phyloP scores from a whole-genome alignment of 345 rosid genomes.

The Eucalyptus pumila region DNA sequence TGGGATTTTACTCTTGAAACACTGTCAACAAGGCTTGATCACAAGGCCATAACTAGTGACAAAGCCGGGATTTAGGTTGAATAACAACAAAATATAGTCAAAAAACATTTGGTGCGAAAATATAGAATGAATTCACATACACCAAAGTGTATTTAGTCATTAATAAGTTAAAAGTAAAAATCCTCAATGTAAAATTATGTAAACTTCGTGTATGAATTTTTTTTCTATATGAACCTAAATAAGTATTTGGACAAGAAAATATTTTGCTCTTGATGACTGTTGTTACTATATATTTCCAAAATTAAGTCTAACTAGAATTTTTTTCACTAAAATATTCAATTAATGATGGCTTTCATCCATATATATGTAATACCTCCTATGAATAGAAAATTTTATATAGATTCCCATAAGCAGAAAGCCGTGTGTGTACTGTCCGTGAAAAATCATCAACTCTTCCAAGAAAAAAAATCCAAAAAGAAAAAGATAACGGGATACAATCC shows the following conservation, averaged over 20 bases:
- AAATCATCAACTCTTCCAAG: no score
- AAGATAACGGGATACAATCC: no score
- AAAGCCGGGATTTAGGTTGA: accelerated
- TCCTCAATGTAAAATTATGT: not conserved
- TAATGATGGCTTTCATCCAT: not conserved
- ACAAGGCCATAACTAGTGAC: accelerated
- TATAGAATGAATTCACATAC: not conserved
- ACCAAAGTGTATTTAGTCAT: not conserved
- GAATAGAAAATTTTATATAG: no score
- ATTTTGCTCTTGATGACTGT: not conserved
- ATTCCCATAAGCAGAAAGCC: no score
- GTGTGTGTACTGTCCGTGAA: no score
- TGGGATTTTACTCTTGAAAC: not conserved
- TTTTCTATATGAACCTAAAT: not conserved
- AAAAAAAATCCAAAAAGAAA: no score
- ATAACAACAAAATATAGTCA: not conserved
- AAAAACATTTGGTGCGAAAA: no score
- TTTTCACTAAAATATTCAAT: not conserved
- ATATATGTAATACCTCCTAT: no score
- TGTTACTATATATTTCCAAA: not conserved
- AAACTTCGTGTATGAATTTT: no score
- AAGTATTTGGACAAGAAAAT: not conserved
- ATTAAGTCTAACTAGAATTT: not conserved
- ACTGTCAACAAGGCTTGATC: accelerated
- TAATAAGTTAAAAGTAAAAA: no score